Conservation (phyloP, 768 basidiomycete species). For the Epithele typhae region DNA sequence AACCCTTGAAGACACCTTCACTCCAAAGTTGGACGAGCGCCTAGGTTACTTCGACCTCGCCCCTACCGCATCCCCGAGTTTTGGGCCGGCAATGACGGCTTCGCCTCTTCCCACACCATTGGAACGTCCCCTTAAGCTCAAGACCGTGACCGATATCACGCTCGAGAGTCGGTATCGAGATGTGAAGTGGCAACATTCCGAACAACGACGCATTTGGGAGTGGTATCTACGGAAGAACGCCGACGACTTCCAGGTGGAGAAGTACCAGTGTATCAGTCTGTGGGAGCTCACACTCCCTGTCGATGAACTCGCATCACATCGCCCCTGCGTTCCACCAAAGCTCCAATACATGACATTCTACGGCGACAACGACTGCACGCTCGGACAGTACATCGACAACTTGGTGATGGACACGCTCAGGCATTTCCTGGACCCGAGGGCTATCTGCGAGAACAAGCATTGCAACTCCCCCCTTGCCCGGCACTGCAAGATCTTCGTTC, state of each 20-base stretch:
- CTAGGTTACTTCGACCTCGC: slow-evolving; percentile 42
- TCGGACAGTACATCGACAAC: slow-evolving; percentile 90
- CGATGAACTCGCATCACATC: slow-evolving; percentile 59
- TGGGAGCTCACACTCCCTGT: slow-evolving; percentile 79
- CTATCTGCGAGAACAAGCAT: slow-evolving; percentile 76
- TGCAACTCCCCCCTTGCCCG: slow-evolving; percentile 78
- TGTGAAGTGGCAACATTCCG: slow-evolving; percentile 77
- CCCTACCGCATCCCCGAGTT: slow-evolving; percentile 23
- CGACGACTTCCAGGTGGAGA: slow-evolving; percentile 86
- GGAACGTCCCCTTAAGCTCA: slow-evolving; percentile 45
- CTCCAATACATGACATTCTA: slow-evolving; percentile 83
- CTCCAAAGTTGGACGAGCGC: slow-evolving; percentile 26
- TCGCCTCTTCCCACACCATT: slow-evolving; percentile 28
- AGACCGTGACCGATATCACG: slow-evolving; percentile 64
- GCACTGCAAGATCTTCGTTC: slow-evolving; percentile 89
- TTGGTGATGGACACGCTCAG: slow-evolving; percentile 63
- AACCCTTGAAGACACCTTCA: slow-evolving; percentile 25
- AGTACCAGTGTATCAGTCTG: slow-evolving; percentile 85
- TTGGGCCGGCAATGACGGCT: slow-evolving; percentile 24
- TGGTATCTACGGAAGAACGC: slow-evolving; percentile 88
- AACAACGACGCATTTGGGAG: slow-evolving; percentile 89
- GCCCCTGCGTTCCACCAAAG: slow-evolving; percentile 73
- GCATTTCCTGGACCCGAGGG: slow-evolving; percentile 69
- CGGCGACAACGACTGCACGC: slow-evolving; percentile 85
- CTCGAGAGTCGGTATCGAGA: slow-evolving; percentile 68